Evolutionary conservation across 495 filamentous ascomycete genomes (phyloP), one percentile per base, ranked within the genome.

Genomic region (Aspergillus leporis): DNA sequence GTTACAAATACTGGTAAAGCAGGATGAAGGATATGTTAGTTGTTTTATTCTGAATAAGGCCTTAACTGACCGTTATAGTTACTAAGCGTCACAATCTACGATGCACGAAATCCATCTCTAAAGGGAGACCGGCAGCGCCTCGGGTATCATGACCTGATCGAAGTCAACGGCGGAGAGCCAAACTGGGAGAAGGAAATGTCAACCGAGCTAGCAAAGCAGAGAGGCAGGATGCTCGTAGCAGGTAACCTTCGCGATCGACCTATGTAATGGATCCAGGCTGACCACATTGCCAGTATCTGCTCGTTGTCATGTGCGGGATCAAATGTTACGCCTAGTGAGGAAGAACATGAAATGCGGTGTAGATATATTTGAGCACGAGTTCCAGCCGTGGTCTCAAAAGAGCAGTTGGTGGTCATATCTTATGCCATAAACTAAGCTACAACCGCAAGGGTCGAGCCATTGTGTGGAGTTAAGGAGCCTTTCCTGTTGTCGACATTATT

Each of bases 21-120:
- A 68, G 45, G 59, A 68, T 41, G 58, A 60, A 34, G 51, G 65
- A 49, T 59, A 56, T 53, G 60, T 68, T 10, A 56, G 65, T 63
- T 4, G 5, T 30, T 34, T 21, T 45, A 5, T 19, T 40, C 13
- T 21, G 48, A 14, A 30, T 18, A 56, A 21, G 34, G 45, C 12
- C 13, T 1, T 16, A 8, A 5, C 53, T 47, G 22, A 48, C 40
- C 21, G 22, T 38, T 47, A 13, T 18, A 56, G 53, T 31, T 56
- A 19, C 43, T 56, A 8, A 5, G 43, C 2, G 53, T 56, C 16
- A 47, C 38, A 34, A 40, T 56, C 10, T 56, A 56, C 22, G 53
- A 56, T 54, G 25, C 36, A 3, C 41, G 9, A 34, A 3, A 47
- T 4, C 40, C 40, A 22, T 31, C 38, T 14, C 41, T 34, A 22